Evolutionary conservation across 768 basidiomycete genomes (phyloP).

Genomic region (Royoungia palumana): DNA sequence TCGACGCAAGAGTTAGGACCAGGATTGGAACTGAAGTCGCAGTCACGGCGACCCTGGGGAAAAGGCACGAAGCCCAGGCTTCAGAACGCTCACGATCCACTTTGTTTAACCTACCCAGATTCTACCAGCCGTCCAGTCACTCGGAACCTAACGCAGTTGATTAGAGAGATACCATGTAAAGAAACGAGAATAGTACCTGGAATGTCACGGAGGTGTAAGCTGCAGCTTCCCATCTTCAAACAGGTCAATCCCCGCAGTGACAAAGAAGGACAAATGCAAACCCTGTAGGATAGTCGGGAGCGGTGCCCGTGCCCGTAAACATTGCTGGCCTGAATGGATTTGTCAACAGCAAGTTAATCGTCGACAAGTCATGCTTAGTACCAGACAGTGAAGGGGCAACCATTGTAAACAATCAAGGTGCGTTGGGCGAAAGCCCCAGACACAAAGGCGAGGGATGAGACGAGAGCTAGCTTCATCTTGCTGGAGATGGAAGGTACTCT

Average conservation of each 20-base stretch:
- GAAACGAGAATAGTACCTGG: conserved; percentile 13
- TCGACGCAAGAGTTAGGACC: conserved; percentile 56
- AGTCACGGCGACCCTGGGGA: conserved; percentile 49
- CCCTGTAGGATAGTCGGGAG: conserved; percentile 47
- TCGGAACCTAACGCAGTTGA: conserved; percentile 44
- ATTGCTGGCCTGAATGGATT: conserved; percentile 45
- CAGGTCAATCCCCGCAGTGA: too few species aligned
- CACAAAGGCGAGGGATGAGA: conserved; percentile 30
- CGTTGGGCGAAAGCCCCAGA: conserved; percentile 42
- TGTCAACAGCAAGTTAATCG: not conserved
- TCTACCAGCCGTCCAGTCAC: conserved; percentile 62
- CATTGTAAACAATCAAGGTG: conserved; percentile 59
- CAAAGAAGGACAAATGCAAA: conserved; percentile 21
- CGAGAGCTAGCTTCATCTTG: conserved; percentile 23
- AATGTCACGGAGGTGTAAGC: conserved; percentile 26
- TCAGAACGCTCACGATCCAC: not conserved
- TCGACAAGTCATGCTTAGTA: conserved; percentile 26
- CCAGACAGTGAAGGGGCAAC: conserved; percentile 70
- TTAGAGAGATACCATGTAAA: not conserved
- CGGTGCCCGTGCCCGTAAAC: conserved; percentile 55
- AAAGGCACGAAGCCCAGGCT: not conserved
- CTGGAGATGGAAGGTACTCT: not conserved
- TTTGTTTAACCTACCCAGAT: conserved; percentile 46
- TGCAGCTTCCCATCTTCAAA: conserved; percentile 34
- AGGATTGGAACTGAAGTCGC: conserved; percentile 52